Evolutionary conservation across 192 early-diverging fungal species (phyloP).

Genomic region (Backusella psychrophila): DNA sequence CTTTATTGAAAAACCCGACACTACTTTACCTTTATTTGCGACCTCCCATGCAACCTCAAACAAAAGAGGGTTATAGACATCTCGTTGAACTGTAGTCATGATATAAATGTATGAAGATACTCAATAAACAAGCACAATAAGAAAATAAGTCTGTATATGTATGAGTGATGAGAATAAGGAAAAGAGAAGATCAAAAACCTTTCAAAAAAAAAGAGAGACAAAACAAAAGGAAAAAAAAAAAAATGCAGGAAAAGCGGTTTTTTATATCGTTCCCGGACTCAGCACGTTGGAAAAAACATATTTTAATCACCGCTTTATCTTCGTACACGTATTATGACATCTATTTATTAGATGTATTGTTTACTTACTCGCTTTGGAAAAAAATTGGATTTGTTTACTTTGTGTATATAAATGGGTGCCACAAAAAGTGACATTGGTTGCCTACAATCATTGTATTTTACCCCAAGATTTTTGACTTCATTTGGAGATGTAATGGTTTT

Average conservation of each 20-base stretch:
- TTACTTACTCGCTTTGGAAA: background rate
- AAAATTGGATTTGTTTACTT: background rate
- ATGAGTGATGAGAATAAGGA: background rate
- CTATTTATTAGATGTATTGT: background rate
- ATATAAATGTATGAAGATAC: background rate
- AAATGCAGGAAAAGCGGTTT: background rate
- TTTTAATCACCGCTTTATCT: background rate
- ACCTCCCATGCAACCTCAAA: constrained; percentile 99
- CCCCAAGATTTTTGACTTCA: background rate
- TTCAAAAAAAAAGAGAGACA: background rate
- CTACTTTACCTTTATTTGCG: constrained; percentile 83
- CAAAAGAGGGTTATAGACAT: constrained; percentile 49
- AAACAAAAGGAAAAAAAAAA: background rate
- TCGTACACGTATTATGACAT: background rate
- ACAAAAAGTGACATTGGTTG: background rate
- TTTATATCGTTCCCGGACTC: background rate
- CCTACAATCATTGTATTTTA: background rate
- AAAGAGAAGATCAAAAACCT: background rate
- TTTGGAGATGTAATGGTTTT: background rate
- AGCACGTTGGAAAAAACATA: background rate
- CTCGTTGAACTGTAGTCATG: constrained; percentile 11
- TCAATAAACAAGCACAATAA: background rate
- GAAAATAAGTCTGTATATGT: background rate
- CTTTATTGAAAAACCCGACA: background rate
- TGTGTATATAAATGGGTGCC: background rate